A percentile compares a stretch with the other conserved stretches of the same genome.
phyloP scores from a whole-genome alignment of 441 rosid species.

The Capsella rubella region DNA sequence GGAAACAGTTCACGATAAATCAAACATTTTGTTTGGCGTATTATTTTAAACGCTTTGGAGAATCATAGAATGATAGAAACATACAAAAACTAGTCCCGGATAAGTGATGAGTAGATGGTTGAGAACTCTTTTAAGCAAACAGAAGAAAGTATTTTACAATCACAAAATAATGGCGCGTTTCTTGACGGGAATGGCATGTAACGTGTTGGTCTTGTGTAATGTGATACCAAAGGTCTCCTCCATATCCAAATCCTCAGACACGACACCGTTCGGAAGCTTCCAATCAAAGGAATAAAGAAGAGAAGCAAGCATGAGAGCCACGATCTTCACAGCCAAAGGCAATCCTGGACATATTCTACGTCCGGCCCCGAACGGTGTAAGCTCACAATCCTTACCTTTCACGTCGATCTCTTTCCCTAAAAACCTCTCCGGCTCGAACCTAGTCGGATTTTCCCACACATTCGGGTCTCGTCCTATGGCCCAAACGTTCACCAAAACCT shows the following conservation, averaged over 20 bases:
- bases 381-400: slow-evolving; percentile 42
- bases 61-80: too few relatives aligned
- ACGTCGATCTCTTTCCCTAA: slow-evolving; percentile 48
- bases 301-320: slow-evolving; percentile 50
- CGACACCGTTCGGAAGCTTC: slow-evolving; percentile 45
- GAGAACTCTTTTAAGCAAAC: too few relatives aligned
- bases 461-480: slow-evolving; percentile 61
- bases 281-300: slow-evolving; percentile 49
- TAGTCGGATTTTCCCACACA: slow-evolving; percentile 43
- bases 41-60: too few relatives aligned
- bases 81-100: too few relatives aligned
- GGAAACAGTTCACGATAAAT: too few relatives aligned
- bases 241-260: slow-evolving; percentile 40
- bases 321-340: slow-evolving; percentile 49
- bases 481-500: slow-evolving; percentile 61
- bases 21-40: too few relatives aligned
- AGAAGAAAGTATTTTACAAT: too few relatives aligned
- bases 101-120: too few relatives aligned
- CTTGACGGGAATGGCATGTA: not conserved
- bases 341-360: slow-evolving; percentile 59
- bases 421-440: slow-evolving; percentile 60
- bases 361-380: slow-evolving; percentile 55
- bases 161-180: too few relatives aligned
- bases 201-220: slow-evolving; percentile 39
- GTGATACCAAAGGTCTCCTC: slow-evolving; percentile 42